Conservation (phyloP, 2,329 filamentous ascomycete genomes). For the Colletotrichum lindemuthianum region DNA sequence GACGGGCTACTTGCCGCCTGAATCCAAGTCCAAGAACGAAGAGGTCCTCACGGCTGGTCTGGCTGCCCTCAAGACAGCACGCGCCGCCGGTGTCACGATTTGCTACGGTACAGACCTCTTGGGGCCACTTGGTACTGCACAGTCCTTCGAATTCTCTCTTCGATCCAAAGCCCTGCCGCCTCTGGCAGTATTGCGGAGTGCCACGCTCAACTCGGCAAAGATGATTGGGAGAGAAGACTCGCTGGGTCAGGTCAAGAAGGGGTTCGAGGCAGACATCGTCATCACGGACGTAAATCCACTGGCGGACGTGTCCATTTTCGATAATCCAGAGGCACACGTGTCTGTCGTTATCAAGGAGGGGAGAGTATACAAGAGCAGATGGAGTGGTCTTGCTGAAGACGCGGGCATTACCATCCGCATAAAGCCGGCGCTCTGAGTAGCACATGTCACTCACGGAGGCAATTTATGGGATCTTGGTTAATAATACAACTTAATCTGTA, state of each 20-base stretch:
- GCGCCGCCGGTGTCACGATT: conserved; percentile 63
- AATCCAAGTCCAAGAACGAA: conserved; percentile 59
- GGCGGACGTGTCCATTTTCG: conserved; percentile 62
- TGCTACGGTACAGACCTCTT: conserved; percentile 61
- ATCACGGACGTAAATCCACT: conserved; percentile 63
- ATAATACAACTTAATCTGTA: too few relatives aligned
- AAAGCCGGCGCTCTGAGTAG: conserved; percentile 19
- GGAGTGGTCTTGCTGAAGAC: conserved; percentile 37
- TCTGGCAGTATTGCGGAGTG: conserved; percentile 43
- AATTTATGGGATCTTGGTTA: too few relatives aligned
- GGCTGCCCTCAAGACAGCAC: conserved; percentile 57
- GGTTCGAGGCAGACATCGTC: conserved; percentile 63
- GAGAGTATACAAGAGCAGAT: conserved; percentile 47
- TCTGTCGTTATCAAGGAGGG: conserved; percentile 66
- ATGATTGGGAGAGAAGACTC: conserved; percentile 56
- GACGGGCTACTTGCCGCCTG: conserved; percentile 54
- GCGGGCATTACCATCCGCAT: conserved; percentile 28
- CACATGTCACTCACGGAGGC: neutral
- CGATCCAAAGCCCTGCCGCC: conserved; percentile 39
- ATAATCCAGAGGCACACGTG: conserved; percentile 55
- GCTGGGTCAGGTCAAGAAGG: conserved; percentile 61
- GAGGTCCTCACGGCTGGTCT: conserved; percentile 60
- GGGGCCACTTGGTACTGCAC: conserved; percentile 44
- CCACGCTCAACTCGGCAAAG: conserved; percentile 59
- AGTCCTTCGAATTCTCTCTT: conserved; percentile 47